Evolutionary conservation across 2,329 filamentous ascomycete species (phyloP).

Genomic region (Penicillium corylophilum): DNA sequence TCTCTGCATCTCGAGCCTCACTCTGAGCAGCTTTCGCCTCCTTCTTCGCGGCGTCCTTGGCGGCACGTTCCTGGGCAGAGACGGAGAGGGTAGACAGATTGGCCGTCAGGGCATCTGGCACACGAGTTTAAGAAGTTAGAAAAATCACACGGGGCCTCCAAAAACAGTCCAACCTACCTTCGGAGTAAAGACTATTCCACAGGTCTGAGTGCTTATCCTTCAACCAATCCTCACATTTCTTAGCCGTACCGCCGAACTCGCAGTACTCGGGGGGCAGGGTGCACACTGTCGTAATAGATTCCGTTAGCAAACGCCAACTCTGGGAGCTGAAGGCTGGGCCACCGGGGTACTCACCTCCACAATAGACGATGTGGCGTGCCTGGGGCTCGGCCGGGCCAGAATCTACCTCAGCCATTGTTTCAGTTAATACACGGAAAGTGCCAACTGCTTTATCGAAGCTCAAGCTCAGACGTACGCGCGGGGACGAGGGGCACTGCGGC

Average conservation of each 20-base stretch:
- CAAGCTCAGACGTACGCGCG: conserved; percentile 4
- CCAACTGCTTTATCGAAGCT: not conserved
- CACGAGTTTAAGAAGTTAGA: not conserved
- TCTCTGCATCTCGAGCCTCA: conserved; percentile 78
- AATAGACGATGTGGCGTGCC: conserved; percentile 60
- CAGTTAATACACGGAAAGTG: not conserved
- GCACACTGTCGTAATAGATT: conserved; percentile 52
- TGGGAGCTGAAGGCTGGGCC: not conserved
- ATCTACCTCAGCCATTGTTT: conserved; percentile 38
- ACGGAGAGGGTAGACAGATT: conserved; percentile 83
- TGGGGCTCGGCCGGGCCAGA: conserved; percentile 40
- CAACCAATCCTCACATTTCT: conserved; percentile 98
- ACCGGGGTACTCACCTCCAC: conserved; percentile 52
- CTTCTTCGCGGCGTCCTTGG: conserved; percentile 96
- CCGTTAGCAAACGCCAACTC: conserved; percentile 2
- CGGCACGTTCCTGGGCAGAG: conserved; percentile 89
- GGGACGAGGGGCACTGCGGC: conserved; percentile 11
- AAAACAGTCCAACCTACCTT: no score
- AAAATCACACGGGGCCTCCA: not conserved
- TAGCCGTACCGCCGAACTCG: conserved; percentile 94
- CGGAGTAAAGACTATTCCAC: conserved; percentile 79
- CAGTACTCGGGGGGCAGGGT: conserved; percentile 80
- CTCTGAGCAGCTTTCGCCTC: conserved; percentile 87
- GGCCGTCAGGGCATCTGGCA: conserved; percentile 72
- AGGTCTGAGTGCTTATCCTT: conserved; percentile 69